These are phyloP conservation scores for Senecio squalidus DNA, from an alignment of 140 eudicot species.

Conservation along the genomic window DNA sequence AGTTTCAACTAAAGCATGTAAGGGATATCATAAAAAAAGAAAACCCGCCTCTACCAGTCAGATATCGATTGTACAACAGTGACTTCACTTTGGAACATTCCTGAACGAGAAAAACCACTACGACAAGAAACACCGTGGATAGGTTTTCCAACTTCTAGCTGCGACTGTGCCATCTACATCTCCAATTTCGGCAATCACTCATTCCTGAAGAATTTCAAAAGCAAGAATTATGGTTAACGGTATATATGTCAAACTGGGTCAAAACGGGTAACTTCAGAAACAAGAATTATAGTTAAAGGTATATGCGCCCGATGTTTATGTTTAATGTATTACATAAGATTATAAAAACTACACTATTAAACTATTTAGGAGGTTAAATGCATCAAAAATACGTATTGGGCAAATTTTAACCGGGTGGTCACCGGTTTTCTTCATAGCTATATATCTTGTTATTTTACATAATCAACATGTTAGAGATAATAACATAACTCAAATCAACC, in stretches of 20 bases:
- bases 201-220: slow-evolving; percentile 22
- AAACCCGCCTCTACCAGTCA: slow-evolving; percentile 19
- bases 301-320: no score
- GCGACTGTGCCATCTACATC: slow-evolving; percentile 21
- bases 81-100: slow-evolving; percentile 4
- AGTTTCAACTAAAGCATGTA: slow-evolving; percentile 26
- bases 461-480: no score
- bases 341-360: no score
- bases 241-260: neutral
- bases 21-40: neutral
- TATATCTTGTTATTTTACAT: no score
- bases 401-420: no score
- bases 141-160: slow-evolving; percentile 16
- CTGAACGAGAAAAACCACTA: slow-evolving; percentile 5
- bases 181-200: slow-evolving; percentile 22
- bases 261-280: neutral
- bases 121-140: neutral
- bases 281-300: no score
- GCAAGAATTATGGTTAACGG: neutral
- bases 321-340: no score
- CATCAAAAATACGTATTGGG: no score
- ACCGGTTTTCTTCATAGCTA: no score
- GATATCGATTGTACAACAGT: slow-evolving; percentile 30
- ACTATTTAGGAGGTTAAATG: no score
- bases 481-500: no score